phyloP scores from a whole-genome alignment of 2,329 filamentous ascomycete species.

The Chalaropsis thielavioides region DNA sequence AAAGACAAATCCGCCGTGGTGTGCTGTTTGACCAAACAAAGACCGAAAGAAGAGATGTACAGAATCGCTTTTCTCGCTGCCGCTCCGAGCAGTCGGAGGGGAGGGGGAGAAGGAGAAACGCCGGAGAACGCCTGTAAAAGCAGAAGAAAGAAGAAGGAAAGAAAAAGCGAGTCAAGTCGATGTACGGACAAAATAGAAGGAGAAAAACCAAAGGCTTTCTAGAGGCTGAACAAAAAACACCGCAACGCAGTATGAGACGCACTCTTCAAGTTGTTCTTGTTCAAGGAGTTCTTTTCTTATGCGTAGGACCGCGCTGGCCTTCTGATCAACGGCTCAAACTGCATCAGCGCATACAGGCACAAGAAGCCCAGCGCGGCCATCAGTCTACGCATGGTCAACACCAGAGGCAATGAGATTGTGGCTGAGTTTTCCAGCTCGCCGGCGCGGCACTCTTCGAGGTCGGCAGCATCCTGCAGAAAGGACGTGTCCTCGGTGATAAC shows the following conservation, averaged over 20 bases:
- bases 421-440: neutral
- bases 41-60: constrained; percentile 14
- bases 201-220: constrained; percentile 6
- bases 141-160: neutral
- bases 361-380: constrained; percentile 15
- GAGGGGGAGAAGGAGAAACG: neutral
- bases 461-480: constrained; percentile 15
- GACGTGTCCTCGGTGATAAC: constrained; percentile 2
- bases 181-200: neutral
- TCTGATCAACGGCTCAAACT: constrained; percentile 18
- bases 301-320: constrained; percentile 16
- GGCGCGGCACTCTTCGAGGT: constrained; percentile 16
- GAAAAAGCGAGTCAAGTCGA: neutral
- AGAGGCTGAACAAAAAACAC: neutral
- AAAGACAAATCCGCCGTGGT: constrained; percentile 8
- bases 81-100: neutral
- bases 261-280: neutral
- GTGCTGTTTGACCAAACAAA: constrained; percentile 18
- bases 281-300: constrained; percentile 5
- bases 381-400: constrained; percentile 16
- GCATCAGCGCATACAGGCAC: constrained; percentile 17
- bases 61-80: neutral
- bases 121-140: neutral
- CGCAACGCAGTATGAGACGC: neutral
- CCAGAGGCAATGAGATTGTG: constrained; percentile 4